These are phyloP conservation scores for Periconia macrospinosa DNA, from an alignment of 2,329 filamentous ascomycete species.

Conservation along the genomic window DNA sequence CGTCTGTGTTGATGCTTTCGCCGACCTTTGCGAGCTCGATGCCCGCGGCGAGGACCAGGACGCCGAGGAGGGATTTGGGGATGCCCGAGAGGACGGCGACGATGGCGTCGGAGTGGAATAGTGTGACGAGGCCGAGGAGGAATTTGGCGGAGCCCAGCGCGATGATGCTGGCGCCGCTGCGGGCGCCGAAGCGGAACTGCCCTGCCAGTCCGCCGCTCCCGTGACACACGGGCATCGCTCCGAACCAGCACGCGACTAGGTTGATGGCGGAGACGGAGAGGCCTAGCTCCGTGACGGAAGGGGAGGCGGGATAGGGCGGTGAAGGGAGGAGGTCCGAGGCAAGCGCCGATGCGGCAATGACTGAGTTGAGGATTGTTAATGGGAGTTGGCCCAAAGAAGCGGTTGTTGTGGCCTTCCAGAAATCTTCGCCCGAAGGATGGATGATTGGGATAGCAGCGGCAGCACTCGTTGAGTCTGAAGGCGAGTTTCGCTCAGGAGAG, in stretches of 20 bases:
- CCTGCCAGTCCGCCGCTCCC: slow-evolving; percentile 88
- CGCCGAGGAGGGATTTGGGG: slow-evolving; percentile 74
- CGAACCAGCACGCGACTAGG: slow-evolving; percentile 83
- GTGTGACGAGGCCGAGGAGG: slow-evolving; percentile 63
- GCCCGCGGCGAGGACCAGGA: slow-evolving; percentile 89
- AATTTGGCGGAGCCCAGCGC: slow-evolving; percentile 78
- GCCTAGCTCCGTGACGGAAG: slow-evolving; percentile 75
- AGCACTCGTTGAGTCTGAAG: slow-evolving; percentile 51
- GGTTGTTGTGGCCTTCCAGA: slow-evolving; percentile 61
- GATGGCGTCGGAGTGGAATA: slow-evolving; percentile 72
- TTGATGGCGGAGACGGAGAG: slow-evolving; percentile 85
- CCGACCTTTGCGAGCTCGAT: slow-evolving; percentile 86
- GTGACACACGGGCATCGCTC: slow-evolving; percentile 93
- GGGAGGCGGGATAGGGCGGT: slow-evolving; percentile 57
- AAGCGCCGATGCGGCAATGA: slow-evolving; percentile 83
- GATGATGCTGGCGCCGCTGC: slow-evolving; percentile 82
- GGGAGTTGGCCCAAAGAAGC: slow-evolving; percentile 85
- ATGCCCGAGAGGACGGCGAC: slow-evolving; percentile 71
- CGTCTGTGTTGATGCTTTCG: slow-evolving; percentile 77
- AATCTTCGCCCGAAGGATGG: slow-evolving; percentile 49
- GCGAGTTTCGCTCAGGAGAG: slow-evolving; percentile 16
- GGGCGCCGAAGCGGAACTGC: slow-evolving; percentile 87
- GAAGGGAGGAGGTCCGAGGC: slow-evolving; percentile 74
- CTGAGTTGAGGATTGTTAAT: slow-evolving; percentile 87
- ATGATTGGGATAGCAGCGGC: slow-evolving; percentile 50